Conservation (phyloP, 495 filamentous ascomycete genomes). For the Penicillium lividum region DNA sequence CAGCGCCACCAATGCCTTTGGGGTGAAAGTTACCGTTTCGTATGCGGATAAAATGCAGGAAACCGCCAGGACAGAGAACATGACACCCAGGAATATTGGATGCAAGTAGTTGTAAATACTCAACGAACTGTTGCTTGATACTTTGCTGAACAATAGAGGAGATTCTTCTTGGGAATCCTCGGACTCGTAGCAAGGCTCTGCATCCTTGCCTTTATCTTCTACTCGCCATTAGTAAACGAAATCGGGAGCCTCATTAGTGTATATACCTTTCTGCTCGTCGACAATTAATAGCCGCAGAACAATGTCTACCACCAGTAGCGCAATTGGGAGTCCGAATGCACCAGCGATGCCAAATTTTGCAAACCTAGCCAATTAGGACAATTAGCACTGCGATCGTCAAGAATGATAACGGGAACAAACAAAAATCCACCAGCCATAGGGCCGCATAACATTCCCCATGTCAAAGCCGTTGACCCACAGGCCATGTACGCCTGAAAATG, state of each 20-base stretch:
- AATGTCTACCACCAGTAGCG: neutral
- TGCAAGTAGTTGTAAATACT: neutral
- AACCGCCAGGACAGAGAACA: neutral
- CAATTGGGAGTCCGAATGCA: neutral
- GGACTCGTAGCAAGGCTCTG: too few relatives aligned
- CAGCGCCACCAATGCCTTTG: neutral
- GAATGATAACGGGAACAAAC: neutral
- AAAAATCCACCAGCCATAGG: conserved; percentile 5
- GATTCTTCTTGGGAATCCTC: neutral
- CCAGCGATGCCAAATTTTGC: neutral
- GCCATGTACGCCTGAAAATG: neutral
- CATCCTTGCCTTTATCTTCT: too few relatives aligned
- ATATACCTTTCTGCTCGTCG: neutral
- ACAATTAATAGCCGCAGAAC: neutral
- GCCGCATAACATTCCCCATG: conserved; percentile 4
- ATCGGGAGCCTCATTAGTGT: too few relatives aligned
- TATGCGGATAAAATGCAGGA: neutral
- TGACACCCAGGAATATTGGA: neutral
- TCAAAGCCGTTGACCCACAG: conserved; percentile 1
- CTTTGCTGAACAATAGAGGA: neutral
- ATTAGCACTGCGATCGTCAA: neutral
- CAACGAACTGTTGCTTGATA: neutral
- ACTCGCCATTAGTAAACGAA: too few relatives aligned
- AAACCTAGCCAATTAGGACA: neutral
- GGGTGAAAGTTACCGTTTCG: neutral